These are phyloP conservation scores for Dictyostelium purpureum DNA, from an alignment of 78 protist species.

Conservation along the genomic window DNA sequence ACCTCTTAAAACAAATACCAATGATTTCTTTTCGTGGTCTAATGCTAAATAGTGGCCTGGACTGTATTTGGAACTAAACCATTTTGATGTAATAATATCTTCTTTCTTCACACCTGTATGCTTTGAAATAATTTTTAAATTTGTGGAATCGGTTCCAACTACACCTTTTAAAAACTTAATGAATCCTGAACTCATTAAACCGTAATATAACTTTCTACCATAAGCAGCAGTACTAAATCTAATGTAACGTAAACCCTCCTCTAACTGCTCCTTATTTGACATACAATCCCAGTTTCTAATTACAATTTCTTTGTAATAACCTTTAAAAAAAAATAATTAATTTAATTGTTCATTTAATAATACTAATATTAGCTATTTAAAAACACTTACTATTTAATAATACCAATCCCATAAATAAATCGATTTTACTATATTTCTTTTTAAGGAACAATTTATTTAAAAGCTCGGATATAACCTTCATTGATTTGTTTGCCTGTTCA, in stretches of 20 bases:
- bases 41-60: slow-evolving; percentile 70
- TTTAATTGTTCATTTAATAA: too few relatives aligned
- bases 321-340: slow-evolving; percentile 9
- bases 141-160: slow-evolving; percentile 47
- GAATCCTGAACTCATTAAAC: slow-evolving; percentile 4
- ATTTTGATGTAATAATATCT: slow-evolving; percentile 46
- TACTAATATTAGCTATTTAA: too few relatives aligned
- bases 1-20: slow-evolving; percentile 72
- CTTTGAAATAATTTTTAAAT: slow-evolving; percentile 23
- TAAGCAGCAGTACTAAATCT: slow-evolving; percentile 55
- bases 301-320: slow-evolving; percentile 51
- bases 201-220: slow-evolving; percentile 75
- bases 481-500: slow-evolving; percentile 19
- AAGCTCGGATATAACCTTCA: slow-evolving; percentile 39
- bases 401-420: slow-evolving; percentile 56
- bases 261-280: slow-evolving; percentile 18
- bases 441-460: slow-evolving; percentile 35
- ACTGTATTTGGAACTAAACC: slow-evolving; percentile 65
- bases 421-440: slow-evolving; percentile 34
- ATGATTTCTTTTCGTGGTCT: slow-evolving; percentile 55
- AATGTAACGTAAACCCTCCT: slow-evolving; percentile 30
- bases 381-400: slow-evolving; percentile 29
- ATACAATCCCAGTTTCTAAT: slow-evolving; percentile 49
- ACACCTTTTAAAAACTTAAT: neutral
- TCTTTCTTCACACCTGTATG: slow-evolving; percentile 55